These are phyloP conservation scores for Ascochyta viciae-villosae DNA, from an alignment of 2,329 filamentous ascomycete genomes.

Conservation along the genomic window DNA sequence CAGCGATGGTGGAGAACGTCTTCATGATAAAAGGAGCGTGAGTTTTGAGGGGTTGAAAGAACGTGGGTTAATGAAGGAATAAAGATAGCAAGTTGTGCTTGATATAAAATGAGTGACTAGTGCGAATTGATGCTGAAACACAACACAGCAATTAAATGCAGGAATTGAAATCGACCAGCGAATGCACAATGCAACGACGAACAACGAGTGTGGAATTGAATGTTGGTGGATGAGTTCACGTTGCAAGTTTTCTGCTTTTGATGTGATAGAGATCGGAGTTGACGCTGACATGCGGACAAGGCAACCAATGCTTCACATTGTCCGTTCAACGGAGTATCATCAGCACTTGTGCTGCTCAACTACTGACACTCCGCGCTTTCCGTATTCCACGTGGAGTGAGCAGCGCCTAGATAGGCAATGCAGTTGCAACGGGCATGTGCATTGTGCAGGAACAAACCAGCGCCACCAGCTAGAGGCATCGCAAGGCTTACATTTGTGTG, in stretches of 20 bases:
- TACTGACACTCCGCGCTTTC: too few relatives aligned
- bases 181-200: not conserved
- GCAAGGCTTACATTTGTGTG: too few relatives aligned
- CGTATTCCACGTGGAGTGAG: too few relatives aligned
- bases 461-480: too few relatives aligned
- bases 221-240: not conserved
- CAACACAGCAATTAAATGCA: not conserved
- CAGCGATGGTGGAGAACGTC: not conserved
- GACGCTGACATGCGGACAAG: constrained; percentile 8
- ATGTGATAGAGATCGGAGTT: constrained; percentile 3
- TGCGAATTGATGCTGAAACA: not conserved
- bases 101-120: constrained; percentile 7
- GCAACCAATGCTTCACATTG: not conserved
- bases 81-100: not conserved
- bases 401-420: too few relatives aligned
- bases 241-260: not conserved
- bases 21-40: constrained; percentile 9
- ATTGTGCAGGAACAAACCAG: too few relatives aligned
- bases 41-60: not conserved
- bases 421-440: too few relatives aligned
- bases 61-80: not conserved
- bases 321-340: not conserved
- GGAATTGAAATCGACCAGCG: constrained; percentile 2
- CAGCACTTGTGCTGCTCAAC: too few relatives aligned
- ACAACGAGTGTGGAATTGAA: not conserved